Conservation (phyloP, 2,329 filamentous ascomycete genomes). For the Paecilomyces variotii region DNA sequence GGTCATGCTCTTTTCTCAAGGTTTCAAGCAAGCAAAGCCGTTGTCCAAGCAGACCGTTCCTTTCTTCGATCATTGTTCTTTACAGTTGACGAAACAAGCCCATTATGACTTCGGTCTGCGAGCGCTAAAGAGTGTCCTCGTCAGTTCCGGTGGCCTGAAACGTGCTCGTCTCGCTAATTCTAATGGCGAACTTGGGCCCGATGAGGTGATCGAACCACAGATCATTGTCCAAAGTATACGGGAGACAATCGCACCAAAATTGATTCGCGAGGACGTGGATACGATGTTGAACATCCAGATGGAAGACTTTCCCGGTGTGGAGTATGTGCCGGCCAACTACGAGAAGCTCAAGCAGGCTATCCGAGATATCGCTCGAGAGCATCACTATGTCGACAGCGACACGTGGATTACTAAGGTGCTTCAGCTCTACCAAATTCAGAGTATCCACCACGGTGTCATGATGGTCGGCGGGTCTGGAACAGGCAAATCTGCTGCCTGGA, state of each 20-base stretch:
- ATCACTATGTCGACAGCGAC: conserved; percentile 82
- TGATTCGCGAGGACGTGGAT: conserved; percentile 86
- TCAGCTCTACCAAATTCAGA: conserved; percentile 96
- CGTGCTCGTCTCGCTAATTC: conserved; percentile 62
- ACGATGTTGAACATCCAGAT: conserved; percentile 77
- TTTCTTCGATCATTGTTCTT: conserved; percentile 89
- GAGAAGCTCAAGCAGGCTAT: conserved; percentile 73
- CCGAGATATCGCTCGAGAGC: conserved; percentile 70
- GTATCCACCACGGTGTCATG: conserved; percentile 98
- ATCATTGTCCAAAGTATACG: conserved; percentile 98
- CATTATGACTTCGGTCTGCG: conserved; percentile 98
- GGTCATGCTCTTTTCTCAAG: conserved; percentile 99
- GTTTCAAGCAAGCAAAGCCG: conserved; percentile 91
- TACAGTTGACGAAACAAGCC: conserved; percentile 81
- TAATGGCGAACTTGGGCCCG: conserved; percentile 51
- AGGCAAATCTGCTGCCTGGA: conserved; percentile 94
- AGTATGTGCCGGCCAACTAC: conserved; percentile 86
- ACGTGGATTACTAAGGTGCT: conserved; percentile 96
- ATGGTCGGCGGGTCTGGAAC: conserved; percentile 98
- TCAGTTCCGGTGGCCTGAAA: conserved; percentile 95
- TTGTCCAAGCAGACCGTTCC: conserved; percentile 94
- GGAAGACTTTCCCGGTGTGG: conserved; percentile 81
- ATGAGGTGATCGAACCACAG: conserved; percentile 79
- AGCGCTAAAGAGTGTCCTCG: conserved; percentile 95
- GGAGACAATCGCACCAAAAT: conserved; percentile 95